These are phyloP conservation scores for Coelastrella sp. DNA, from an alignment of 139 green algal species.

Conservation along the genomic window DNA sequence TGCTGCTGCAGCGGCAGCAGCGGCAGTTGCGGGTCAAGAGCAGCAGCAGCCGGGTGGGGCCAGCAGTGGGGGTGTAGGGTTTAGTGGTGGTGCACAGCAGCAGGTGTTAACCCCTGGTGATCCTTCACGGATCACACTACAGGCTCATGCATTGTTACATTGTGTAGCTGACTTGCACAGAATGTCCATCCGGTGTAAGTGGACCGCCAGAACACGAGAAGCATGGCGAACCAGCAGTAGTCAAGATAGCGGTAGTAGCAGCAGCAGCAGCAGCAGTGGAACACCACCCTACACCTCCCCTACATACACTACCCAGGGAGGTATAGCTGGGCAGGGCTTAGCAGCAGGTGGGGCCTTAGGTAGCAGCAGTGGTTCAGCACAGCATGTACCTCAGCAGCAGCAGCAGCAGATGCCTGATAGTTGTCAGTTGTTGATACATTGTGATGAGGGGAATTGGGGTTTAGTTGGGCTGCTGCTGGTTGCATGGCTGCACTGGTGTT, in stretches of 20 bases:
- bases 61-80: background rate
- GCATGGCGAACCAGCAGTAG: background rate
- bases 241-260: background rate
- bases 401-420: background rate
- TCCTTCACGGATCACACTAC: background rate
- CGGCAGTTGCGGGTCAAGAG: background rate
- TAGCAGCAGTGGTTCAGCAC: constrained; percentile 29
- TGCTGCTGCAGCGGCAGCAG: constrained; percentile 29
- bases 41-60: constrained; percentile 8
- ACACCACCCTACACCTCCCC: background rate
- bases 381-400: constrained; percentile 4
- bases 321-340: background rate
- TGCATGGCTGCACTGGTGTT: constrained; percentile 71
- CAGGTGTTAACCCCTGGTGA: background rate
- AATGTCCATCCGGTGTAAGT: background rate
- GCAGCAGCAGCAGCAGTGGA: background rate
- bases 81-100: constrained; percentile 8
- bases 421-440: constrained; percentile 63
- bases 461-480: constrained; percentile 64
- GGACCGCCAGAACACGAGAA: background rate
- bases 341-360: too few relatives aligned
- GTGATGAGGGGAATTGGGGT: constrained; percentile 45
- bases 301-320: background rate
- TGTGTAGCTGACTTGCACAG: constrained; percentile 35
- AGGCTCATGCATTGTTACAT: constrained; percentile 13